Evolutionary conservation across 2,329 filamentous ascomycete species (phyloP).

Genomic region (Hymenoscyphus occultus): DNA sequence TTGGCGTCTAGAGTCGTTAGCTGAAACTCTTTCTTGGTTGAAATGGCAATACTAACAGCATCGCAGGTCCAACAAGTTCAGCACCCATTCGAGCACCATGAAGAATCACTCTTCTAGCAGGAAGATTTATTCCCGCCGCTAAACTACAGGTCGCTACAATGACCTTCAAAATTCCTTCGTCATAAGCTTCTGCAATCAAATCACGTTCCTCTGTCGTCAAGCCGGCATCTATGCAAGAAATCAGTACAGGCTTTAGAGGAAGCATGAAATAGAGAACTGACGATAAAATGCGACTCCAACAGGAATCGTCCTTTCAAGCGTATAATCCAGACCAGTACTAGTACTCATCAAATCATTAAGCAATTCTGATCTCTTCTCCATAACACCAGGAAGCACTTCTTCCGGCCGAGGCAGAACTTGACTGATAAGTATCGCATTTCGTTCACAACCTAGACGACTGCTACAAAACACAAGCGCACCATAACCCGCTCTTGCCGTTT

Average conservation of each 20-base stretch:
- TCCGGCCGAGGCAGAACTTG: slow-evolving; percentile 56
- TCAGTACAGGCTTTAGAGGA: neutral
- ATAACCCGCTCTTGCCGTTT: slow-evolving; percentile 66
- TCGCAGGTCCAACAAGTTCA: slow-evolving; percentile 72
- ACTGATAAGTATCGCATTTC: slow-evolving; percentile 65
- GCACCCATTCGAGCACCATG: slow-evolving; percentile 74
- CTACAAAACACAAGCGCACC: slow-evolving; percentile 73
- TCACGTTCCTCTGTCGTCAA: slow-evolving; percentile 75
- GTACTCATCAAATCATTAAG: slow-evolving; percentile 65
- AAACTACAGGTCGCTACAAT: slow-evolving; percentile 76
- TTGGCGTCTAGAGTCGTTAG: slow-evolving; percentile 52
- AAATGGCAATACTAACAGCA: slow-evolving; percentile 50
- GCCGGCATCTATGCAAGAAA: slow-evolving; percentile 47
- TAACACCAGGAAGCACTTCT: slow-evolving; percentile 43
- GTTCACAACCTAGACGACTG: slow-evolving; percentile 65
- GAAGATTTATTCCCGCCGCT: slow-evolving; percentile 78
- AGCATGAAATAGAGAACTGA: slow-evolving; percentile 37
- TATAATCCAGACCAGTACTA: slow-evolving; percentile 62
- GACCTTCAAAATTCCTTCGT: slow-evolving; percentile 63
- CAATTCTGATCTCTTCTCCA: slow-evolving; percentile 60
- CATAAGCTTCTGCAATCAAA: slow-evolving; percentile 67
- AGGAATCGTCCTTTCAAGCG: slow-evolving; percentile 61
- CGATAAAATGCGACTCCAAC: slow-evolving; percentile 73
- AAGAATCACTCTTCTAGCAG: slow-evolving; percentile 70
- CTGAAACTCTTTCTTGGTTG: neutral